These are phyloP conservation scores for Amylostereum chailletii DNA, from an alignment of 1,284 basidiomycete genomes.

Conservation along the genomic window DNA sequence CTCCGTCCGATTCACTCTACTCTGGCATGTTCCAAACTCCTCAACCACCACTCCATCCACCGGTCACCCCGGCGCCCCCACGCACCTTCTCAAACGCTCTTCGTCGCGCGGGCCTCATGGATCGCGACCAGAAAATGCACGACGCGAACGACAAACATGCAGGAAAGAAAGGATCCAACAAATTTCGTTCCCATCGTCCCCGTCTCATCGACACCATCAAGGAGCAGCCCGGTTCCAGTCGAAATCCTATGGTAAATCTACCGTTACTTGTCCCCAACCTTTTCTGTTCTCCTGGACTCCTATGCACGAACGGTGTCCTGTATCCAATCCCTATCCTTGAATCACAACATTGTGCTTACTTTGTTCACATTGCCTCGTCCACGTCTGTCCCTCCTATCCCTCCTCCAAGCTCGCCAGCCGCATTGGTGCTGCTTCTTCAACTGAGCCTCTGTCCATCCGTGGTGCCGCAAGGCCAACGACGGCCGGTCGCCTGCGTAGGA, in stretches of 20 bases:
- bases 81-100: conserved; percentile 47
- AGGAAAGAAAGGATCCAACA: conserved; percentile 55
- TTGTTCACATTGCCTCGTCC: conserved; percentile 23
- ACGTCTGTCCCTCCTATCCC: conserved; percentile 18
- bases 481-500: conserved; percentile 46
- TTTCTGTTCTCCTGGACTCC: conserved; percentile 21
- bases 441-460: conserved; percentile 44
- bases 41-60: background rate
- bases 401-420: conserved; percentile 24
- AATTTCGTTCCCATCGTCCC: conserved; percentile 49
- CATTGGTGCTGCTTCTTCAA: conserved; percentile 20
- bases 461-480: conserved; percentile 40
- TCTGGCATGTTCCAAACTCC: conserved; percentile 41
- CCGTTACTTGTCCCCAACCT: conserved; percentile 20
- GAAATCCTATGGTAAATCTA: conserved; percentile 59
- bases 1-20: conserved; percentile 1
- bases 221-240: conserved; percentile 38
- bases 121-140: conserved; percentile 64
- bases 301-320: conserved; percentile 16
- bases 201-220: conserved; percentile 51
- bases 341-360: conserved; percentile 33
- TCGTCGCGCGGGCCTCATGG: conserved; percentile 62
- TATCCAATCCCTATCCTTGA: conserved; percentile 23
- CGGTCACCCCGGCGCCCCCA: conserved; percentile 9
- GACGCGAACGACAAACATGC: conserved; percentile 59